These are phyloP conservation scores for Fusarium succisae DNA, from an alignment of 2,329 filamentous ascomycete species.

Conservation along the genomic window DNA sequence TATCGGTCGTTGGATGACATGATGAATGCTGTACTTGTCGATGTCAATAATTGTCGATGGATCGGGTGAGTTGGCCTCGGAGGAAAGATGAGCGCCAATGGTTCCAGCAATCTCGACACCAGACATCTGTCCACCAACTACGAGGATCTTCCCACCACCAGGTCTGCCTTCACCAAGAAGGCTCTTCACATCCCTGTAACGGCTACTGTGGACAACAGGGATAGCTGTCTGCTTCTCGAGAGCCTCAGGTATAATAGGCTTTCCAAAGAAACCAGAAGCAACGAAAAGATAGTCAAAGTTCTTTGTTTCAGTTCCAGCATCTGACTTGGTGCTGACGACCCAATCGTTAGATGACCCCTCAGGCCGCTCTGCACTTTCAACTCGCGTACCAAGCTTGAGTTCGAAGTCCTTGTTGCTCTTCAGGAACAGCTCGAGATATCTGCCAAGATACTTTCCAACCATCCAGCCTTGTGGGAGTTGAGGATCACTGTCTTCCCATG, in stretches of 20 bases:
- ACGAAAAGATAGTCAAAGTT: conserved; percentile 77
- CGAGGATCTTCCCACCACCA: conserved; percentile 69
- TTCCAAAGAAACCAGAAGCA: conserved; percentile 80
- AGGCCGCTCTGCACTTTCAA: conserved; percentile 53
- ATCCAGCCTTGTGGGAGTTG: conserved; percentile 81
- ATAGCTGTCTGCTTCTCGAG: conserved; percentile 49
- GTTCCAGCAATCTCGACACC: conserved; percentile 80
- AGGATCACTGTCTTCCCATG: conserved; percentile 70
- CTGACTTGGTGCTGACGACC: conserved; percentile 52
- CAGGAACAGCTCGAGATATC: conserved; percentile 70
- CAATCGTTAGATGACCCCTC: conserved; percentile 52
- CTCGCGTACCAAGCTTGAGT: conserved; percentile 60
- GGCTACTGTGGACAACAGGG: conserved; percentile 73
- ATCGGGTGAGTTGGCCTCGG: conserved; percentile 63
- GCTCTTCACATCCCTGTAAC: conserved; percentile 64
- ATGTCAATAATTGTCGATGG: conserved; percentile 52
- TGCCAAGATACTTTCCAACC: conserved; percentile 76
- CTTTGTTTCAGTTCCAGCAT: conserved; percentile 52
- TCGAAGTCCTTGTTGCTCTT: conserved; percentile 50
- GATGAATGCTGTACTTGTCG: conserved; percentile 68
- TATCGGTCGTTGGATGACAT: conserved; percentile 74
- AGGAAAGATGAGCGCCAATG: conserved; percentile 76
- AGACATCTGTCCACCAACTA: conserved; percentile 85
- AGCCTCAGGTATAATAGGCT: conserved; percentile 60
- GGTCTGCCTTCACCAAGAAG: conserved; percentile 54